Percentiles rank a stretch among this genome's conserved stretches.
phyloP scores from a whole-genome alignment of 1,139 yeast species.

The Sugiyamaella neomexicana region DNA sequence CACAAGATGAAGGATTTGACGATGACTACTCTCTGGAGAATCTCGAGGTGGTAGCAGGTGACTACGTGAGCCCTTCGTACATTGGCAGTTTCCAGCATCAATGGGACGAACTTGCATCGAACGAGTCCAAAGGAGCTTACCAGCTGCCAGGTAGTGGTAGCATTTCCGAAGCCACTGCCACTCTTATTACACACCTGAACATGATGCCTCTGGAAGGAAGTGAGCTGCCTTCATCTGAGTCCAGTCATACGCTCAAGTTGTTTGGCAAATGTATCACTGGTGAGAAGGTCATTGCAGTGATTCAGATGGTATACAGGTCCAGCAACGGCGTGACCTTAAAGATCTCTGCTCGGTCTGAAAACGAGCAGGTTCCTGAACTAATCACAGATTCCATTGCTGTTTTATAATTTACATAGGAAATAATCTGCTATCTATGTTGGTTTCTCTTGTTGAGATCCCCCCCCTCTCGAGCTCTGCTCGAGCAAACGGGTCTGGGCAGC shows the following conservation, averaged over 20 bases:
- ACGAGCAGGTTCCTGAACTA: slow-evolving; percentile 38
- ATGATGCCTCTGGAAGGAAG: slow-evolving; percentile 81
- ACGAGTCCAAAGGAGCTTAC: slow-evolving; percentile 62
- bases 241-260: slow-evolving; percentile 70
- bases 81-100: slow-evolving; percentile 72
- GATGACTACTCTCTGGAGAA: slow-evolving; percentile 93
- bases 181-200: slow-evolving; percentile 45
- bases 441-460: not conserved
- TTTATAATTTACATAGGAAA: slow-evolving; percentile 19
- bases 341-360: slow-evolving; percentile 68
- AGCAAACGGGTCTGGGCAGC: not conserved
- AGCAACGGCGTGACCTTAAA: slow-evolving; percentile 78
- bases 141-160: slow-evolving; percentile 47
- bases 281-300: slow-evolving; percentile 63
- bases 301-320: slow-evolving; percentile 71
- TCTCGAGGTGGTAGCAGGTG: slow-evolving; percentile 74
- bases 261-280: slow-evolving; percentile 81
- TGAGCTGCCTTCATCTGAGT: slow-evolving; percentile 61
- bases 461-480: slow-evolving; percentile 2
- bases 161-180: slow-evolving; percentile 51
- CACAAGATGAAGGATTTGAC: slow-evolving; percentile 70
- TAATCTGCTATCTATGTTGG: not conserved
- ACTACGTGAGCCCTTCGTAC: slow-evolving; percentile 75
- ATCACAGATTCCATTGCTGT: slow-evolving; percentile 37
- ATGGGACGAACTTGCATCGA: slow-evolving; percentile 66